Evolutionary conservation across 1,139 yeast genomes (phyloP).

Genomic region (Hansenula sp.): DNA sequence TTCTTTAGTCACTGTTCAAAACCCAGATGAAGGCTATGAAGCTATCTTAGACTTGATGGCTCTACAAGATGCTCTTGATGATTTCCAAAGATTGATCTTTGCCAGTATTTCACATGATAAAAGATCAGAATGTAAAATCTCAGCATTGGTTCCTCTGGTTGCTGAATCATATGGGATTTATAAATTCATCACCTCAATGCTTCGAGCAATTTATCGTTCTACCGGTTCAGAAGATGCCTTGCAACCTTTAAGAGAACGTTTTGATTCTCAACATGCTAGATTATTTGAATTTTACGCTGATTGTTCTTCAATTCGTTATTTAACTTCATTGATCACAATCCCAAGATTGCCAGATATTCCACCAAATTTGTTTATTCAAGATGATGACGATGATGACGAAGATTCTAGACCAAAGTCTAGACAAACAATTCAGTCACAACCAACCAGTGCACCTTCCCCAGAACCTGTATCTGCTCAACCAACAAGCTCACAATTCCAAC

Average conservation of each 20-base stretch:
- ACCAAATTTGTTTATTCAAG: constrained; percentile 55
- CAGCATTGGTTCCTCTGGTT: constrained; percentile 86
- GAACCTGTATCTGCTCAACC: constrained; percentile 45
- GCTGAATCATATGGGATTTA: constrained; percentile 94
- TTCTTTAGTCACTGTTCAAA: constrained; percentile 81
- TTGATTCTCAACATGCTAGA: constrained; percentile 74
- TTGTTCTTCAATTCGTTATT: constrained; percentile 79
- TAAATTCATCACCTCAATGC: constrained; percentile 85
- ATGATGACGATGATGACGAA: constrained; percentile 29
- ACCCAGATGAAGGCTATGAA: constrained; percentile 95
- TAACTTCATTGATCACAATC: constrained; percentile 79
- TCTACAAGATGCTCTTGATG: constrained; percentile 81
- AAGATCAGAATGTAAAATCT: constrained; percentile 74
- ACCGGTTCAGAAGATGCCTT: constrained; percentile 78
- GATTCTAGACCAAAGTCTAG: constrained; percentile 44
- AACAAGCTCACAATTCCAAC: constrained; percentile 35
- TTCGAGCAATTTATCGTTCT: constrained; percentile 80
- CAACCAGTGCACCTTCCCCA: constrained; percentile 37
- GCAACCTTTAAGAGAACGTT: constrained; percentile 69
- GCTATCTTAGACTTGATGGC: constrained; percentile 83
- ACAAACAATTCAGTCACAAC: constrained; percentile 29
- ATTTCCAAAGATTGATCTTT: constrained; percentile 73
- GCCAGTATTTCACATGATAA: constrained; percentile 66
- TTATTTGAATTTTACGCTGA: constrained; percentile 86
- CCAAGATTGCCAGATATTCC: constrained; percentile 79